These are phyloP conservation scores for Boeremia exigua DNA, from an alignment of 2,329 filamentous ascomycete species.

Conservation along the genomic window DNA sequence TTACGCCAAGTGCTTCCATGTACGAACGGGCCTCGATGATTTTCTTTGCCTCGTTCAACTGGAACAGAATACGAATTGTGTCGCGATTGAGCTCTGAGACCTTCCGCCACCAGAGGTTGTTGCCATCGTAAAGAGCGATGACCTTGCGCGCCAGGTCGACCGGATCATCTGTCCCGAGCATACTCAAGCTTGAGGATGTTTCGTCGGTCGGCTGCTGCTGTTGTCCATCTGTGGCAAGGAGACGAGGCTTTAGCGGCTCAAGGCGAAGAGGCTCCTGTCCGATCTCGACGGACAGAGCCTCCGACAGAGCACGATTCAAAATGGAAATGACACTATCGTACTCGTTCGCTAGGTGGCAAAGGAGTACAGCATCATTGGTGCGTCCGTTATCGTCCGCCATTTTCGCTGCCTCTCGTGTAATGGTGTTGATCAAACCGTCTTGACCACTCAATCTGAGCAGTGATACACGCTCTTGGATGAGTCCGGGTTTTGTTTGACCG, in stretches of 20 bases:
- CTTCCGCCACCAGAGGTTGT: constrained; percentile 65
- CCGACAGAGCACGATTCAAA: constrained; percentile 86
- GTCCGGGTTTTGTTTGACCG: constrained; percentile 81
- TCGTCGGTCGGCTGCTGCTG: constrained; percentile 39
- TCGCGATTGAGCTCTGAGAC: constrained; percentile 65
- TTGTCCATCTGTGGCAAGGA: constrained; percentile 35
- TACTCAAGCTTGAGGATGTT: constrained; percentile 60
- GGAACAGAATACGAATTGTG: constrained; percentile 64
- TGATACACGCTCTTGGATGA: constrained; percentile 82
- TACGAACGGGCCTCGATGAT: constrained; percentile 65
- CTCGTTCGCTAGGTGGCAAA: constrained; percentile 94
- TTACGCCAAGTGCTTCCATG: constrained; percentile 69
- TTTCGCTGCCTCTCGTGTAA: constrained; percentile 89
- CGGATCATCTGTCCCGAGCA: constrained; percentile 73
- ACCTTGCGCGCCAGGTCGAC: constrained; percentile 68
- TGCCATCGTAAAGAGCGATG: constrained; percentile 65
- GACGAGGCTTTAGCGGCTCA: constrained; percentile 78
- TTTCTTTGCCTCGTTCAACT: constrained; percentile 66
- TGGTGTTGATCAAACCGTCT: constrained; percentile 85
- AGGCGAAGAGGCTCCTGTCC: constrained; percentile 80
- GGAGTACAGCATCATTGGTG: constrained; percentile 88
- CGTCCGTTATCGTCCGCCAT: constrained; percentile 94
- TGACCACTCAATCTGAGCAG: constrained; percentile 82
- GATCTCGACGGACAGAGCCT: constrained; percentile 85
- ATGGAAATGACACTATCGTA: constrained; percentile 94